Conservation (phyloP, 2,329 filamentous ascomycete genomes). For the Ophiostoma sp. region DNA sequence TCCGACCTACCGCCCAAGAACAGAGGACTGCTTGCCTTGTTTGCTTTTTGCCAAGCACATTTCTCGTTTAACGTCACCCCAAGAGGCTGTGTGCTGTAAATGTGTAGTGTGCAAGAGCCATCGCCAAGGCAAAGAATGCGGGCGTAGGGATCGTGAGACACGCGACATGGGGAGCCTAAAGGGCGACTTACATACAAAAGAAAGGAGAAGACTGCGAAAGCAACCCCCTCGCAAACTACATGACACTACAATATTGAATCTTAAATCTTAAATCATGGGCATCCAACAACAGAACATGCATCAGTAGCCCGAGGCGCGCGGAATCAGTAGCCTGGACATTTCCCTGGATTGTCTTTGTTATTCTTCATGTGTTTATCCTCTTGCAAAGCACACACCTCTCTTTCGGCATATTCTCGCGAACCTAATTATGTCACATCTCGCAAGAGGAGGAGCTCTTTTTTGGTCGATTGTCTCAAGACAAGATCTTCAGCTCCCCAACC, state of each 20-base stretch:
- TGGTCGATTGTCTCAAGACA: neutral
- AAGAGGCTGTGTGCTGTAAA: neutral
- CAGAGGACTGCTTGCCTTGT: neutral
- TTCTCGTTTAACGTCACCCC: neutral
- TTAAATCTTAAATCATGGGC: neutral
- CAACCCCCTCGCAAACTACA: neutral
- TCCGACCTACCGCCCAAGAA: neutral
- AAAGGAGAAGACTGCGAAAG: neutral
- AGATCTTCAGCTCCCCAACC: no score
- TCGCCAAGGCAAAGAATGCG: neutral
- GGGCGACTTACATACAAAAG: neutral
- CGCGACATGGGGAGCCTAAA: neutral
- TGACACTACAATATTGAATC: neutral
- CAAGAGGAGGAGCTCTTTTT: neutral
- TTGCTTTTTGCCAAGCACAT: neutral
- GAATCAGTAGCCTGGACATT: neutral
- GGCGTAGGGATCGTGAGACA: neutral
- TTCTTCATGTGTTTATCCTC: neutral
- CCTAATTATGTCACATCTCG: neutral
- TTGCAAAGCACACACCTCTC: neutral
- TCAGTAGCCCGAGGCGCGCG: neutral
- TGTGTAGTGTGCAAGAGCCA: neutral
- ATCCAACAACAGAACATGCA: neutral
- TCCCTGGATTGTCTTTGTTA: neutral
- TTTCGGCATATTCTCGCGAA: neutral